These are phyloP conservation scores for Colletotrichum theobromicola DNA, from an alignment of 2,329 filamentous ascomycete species.

Conservation along the genomic window DNA sequence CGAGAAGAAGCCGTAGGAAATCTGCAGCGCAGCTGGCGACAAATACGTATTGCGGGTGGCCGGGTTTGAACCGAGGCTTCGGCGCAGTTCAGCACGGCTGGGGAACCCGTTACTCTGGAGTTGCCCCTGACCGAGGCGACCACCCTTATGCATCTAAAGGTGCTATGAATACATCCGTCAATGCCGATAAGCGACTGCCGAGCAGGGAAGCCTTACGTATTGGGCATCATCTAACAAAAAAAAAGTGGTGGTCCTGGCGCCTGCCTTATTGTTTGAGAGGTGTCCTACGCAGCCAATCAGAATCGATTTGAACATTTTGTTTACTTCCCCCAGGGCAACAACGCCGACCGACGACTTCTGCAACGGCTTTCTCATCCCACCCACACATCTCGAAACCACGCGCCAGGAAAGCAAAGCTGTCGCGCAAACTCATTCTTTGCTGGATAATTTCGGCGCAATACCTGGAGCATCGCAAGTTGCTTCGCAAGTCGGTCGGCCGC, in stretches of 20 bases:
- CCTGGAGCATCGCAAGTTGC: neutral
- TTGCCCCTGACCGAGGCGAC: neutral
- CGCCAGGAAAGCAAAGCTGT: neutral
- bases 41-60: constrained; percentile 23
- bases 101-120: neutral
- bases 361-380: neutral
- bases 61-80: constrained; percentile 31
- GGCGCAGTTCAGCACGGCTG: constrained; percentile 5
- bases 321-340: constrained; percentile 49
- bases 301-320: constrained; percentile 34
- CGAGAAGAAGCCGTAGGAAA: neutral
- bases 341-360: neutral
- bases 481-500: neutral
- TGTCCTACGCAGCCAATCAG: constrained; percentile 20
- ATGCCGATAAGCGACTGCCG: neutral
- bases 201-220: constrained; percentile 5
- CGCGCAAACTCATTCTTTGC: neutral
- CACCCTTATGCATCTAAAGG: neutral
- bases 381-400: neutral
- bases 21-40: neutral
- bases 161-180: neutral
- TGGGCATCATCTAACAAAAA: neutral
- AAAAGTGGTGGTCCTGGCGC: neutral
- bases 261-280: constrained; percentile 12
- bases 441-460: too few relatives aligned